Conservation (phyloP, 306 rosid species). For the Cajanus cajan region DNA sequence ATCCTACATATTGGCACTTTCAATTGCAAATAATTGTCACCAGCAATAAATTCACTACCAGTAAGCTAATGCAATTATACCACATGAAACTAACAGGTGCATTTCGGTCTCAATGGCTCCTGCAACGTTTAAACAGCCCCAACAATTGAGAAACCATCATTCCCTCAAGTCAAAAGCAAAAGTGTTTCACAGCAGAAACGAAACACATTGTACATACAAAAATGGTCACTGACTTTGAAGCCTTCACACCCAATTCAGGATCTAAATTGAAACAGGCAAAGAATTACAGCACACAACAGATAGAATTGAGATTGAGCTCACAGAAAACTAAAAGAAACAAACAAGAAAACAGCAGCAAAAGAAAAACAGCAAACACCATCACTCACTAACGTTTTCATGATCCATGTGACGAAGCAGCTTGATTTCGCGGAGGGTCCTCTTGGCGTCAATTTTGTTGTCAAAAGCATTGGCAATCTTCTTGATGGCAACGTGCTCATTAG, state of each 20-base stretch:
- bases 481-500: slow-evolving; percentile 83
- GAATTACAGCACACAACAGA: not conserved
- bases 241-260: slow-evolving; percentile 8
- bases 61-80: not conserved
- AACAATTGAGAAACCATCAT: not conserved
- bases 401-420: slow-evolving; percentile 98
- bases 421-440: slow-evolving; percentile 97
- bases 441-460: slow-evolving; percentile 92
- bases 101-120: not conserved
- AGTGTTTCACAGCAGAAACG: slow-evolving; percentile 15
- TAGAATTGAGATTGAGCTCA: not conserved
- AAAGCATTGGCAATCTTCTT: slow-evolving; percentile 97
- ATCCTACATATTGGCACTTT: not conserved
- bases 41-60: not conserved
- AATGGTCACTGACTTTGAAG: not conserved
- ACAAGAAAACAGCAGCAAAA: not conserved
- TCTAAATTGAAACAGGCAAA: not conserved
- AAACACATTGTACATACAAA: not conserved
- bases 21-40: not conserved
- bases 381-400: slow-evolving; percentile 87
- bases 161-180: not conserved
- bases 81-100: slow-evolving; percentile 12
- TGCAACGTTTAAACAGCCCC: not conserved
- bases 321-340: not conserved
- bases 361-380: not conserved